Evolutionary conservation across 2,329 filamentous ascomycete genomes (phyloP).

Genomic region (Pseudocercospora pini-densiflorae): DNA sequence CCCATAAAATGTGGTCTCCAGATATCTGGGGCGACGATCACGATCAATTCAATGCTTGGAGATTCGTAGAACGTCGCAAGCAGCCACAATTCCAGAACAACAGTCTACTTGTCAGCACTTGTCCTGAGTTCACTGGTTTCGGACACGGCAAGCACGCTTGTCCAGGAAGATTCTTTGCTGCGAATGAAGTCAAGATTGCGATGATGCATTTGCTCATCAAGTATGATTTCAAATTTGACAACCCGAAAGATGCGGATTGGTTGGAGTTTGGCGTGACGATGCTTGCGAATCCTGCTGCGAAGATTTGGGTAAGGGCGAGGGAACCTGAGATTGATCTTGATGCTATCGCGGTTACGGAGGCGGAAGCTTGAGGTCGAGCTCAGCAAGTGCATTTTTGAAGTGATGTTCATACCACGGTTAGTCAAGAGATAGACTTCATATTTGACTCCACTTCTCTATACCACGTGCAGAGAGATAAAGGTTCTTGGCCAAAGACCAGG

Average conservation of each 20-base stretch:
- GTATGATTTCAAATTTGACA: slow-evolving; percentile 40
- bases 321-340: slow-evolving; percentile 26
- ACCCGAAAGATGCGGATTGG: slow-evolving; percentile 15
- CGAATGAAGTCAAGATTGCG: slow-evolving; percentile 42
- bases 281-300: slow-evolving; percentile 20
- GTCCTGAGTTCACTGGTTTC: slow-evolving; percentile 34
- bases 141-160: slow-evolving; percentile 41
- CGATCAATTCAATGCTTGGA: slow-evolving; percentile 31
- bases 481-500: no score
- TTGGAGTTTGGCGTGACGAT: slow-evolving; percentile 15
- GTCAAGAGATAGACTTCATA: no score
- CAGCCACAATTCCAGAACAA: slow-evolving; percentile 29
- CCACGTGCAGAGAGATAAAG: no score
- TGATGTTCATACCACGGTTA: no score
- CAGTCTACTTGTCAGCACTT: slow-evolving; percentile 26
- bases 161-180: slow-evolving; percentile 44
- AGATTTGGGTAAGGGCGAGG: slow-evolving; percentile 21
- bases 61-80: slow-evolving; percentile 29
- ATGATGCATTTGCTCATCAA: slow-evolving; percentile 40
- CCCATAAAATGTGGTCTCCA: slow-evolving; percentile 22
- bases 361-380: neutral
- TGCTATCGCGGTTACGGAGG: neutral
- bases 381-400: neutral
- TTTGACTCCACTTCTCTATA: no score
- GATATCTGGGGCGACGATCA: slow-evolving; percentile 26